These are phyloP conservation scores for Climacium dendroides DNA, from an alignment of 225 moss, liverwort and hornwort genomes.

Conservation along the genomic window DNA sequence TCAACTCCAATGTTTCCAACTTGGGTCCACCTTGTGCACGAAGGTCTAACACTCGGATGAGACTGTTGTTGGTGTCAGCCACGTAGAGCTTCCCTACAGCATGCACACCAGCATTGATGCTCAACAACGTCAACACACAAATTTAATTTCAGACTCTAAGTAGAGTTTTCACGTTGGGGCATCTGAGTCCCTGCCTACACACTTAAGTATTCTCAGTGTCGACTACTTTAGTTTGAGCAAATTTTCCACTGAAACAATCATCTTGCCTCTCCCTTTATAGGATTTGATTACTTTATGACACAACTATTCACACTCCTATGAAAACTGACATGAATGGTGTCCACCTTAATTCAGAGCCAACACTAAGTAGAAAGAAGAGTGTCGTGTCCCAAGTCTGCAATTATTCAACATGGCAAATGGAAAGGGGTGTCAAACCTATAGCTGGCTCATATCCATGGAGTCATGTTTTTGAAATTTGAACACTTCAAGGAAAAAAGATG, in stretches of 20 bases:
- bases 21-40: conserved; percentile 32
- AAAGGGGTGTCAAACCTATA: not conserved
- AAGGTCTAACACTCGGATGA: conserved; percentile 66
- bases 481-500: not conserved
- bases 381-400: not conserved
- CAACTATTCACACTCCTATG: not conserved
- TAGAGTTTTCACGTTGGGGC: not conserved
- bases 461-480: not conserved
- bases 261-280: not conserved
- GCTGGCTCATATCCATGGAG: not conserved
- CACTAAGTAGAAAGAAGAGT: not conserved
- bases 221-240: not conserved
- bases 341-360: not conserved
- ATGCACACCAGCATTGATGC: not conserved
- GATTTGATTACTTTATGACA: not conserved
- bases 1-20: conserved; percentile 60
- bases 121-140: not conserved
- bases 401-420: not conserved
- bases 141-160: not conserved
- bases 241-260: not conserved
- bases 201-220: too few species aligned
- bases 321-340: not conserved
- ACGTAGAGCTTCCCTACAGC: conserved; percentile 65
- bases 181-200: too few species aligned
- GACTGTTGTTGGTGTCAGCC: conserved; percentile 92